Conservation (phyloP, 2,329 filamentous ascomycete species). For the Colletotrichum lentis region DNA sequence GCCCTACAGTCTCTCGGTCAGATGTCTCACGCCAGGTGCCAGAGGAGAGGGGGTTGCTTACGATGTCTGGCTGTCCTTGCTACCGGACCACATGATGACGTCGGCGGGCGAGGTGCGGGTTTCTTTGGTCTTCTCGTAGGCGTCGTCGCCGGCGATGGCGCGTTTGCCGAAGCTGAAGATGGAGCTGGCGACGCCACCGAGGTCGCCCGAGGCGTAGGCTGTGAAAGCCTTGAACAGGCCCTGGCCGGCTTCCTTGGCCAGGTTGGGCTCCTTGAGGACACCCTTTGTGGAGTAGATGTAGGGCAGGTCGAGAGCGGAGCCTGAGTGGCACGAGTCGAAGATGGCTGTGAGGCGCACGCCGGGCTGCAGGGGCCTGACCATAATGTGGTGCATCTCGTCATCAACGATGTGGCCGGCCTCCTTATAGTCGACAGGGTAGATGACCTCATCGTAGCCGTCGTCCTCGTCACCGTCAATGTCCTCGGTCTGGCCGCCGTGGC, state of each 20-base stretch:
- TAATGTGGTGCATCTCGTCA: slow-evolving; percentile 79
- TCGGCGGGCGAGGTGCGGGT: slow-evolving; percentile 95
- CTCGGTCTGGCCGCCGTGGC: slow-evolving; percentile 78
- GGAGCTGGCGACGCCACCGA: slow-evolving; percentile 80
- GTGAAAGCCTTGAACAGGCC: slow-evolving; percentile 76
- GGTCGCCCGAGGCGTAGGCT: slow-evolving; percentile 83
- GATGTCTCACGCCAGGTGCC: background rate
- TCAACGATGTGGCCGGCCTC: slow-evolving; percentile 77
- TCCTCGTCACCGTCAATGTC: slow-evolving; percentile 80
- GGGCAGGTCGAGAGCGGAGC: slow-evolving; percentile 78
- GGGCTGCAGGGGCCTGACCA: slow-evolving; percentile 78
- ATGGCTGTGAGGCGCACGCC: slow-evolving; percentile 87
- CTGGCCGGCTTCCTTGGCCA: slow-evolving; percentile 80
- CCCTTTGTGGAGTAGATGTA: slow-evolving; percentile 85
- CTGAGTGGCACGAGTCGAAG: slow-evolving; percentile 83
- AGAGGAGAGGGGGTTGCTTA: slow-evolving; percentile 42
- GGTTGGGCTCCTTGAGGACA: slow-evolving; percentile 80
- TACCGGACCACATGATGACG: slow-evolving; percentile 97
- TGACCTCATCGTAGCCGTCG: slow-evolving; percentile 80
- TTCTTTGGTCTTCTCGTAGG: slow-evolving; percentile 79
- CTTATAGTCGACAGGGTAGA: slow-evolving; percentile 79
- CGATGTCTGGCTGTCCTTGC: slow-evolving; percentile 95
- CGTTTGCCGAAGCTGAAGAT: slow-evolving; percentile 84
- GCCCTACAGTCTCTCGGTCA: slow-evolving; percentile 61
- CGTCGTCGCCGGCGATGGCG: slow-evolving; percentile 79